Evolutionary conservation across 2,329 filamentous ascomycete species (phyloP).

Genomic region (Exophiala alcalophila): DNA sequence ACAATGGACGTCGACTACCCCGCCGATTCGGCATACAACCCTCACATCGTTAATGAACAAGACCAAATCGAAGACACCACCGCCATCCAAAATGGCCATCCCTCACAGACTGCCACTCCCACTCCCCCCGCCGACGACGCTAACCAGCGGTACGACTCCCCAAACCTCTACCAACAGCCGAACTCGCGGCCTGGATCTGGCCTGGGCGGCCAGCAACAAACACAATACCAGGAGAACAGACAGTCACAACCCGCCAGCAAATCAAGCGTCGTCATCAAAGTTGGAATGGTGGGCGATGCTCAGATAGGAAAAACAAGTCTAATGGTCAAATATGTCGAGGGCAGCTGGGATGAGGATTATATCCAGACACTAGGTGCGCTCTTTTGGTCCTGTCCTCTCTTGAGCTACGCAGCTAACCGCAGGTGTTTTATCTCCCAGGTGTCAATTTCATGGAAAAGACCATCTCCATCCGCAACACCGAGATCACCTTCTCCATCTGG

Average conservation of each 20-base stretch:
- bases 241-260: slow-evolving; percentile 39
- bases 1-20: slow-evolving; percentile 24
- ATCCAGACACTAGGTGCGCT: slow-evolving; percentile 83
- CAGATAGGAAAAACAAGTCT: slow-evolving; percentile 98
- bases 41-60: slow-evolving; percentile 30
- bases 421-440: slow-evolving; percentile 46
- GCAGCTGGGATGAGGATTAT: slow-evolving; percentile 99
- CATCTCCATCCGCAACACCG: slow-evolving; percentile 97
- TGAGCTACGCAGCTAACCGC: neutral
- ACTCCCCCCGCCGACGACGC: slow-evolving; percentile 50
- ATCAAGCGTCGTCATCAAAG: slow-evolving; percentile 89
- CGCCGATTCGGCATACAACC: slow-evolving; percentile 29
- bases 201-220: slow-evolving; percentile 45
- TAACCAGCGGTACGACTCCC: slow-evolving; percentile 41
- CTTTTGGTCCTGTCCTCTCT: neutral
- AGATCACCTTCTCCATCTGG: slow-evolving; percentile 99
- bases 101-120: slow-evolving; percentile 41
- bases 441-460: slow-evolving; percentile 99
- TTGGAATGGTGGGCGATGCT: slow-evolving; percentile 98
- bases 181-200: slow-evolving; percentile 51
- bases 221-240: slow-evolving; percentile 46
- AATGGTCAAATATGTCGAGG: slow-evolving; percentile 99
- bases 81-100: slow-evolving; percentile 19
- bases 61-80: slow-evolving; percentile 26
- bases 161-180: slow-evolving; percentile 42